Evolutionary conservation across 2,329 filamentous ascomycete genomes (phyloP).

Genomic region (Paradendryphiella salina): DNA sequence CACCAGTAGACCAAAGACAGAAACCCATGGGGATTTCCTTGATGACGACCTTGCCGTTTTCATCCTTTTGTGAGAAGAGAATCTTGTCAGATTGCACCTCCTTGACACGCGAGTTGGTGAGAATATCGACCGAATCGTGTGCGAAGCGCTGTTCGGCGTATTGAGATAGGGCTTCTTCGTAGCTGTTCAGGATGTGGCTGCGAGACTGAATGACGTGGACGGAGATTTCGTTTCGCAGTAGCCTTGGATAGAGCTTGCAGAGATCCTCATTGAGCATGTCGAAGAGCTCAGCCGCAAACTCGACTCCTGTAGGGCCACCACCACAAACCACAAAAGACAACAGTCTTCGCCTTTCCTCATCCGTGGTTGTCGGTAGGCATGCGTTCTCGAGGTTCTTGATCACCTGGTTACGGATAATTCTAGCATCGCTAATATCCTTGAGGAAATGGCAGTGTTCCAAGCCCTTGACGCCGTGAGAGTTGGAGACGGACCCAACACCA

Average conservation of each 20-base stretch:
- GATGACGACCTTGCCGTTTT: constrained; percentile 72
- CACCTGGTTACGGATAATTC: constrained; percentile 83
- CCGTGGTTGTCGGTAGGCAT: constrained; percentile 87
- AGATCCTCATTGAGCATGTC: constrained; percentile 97
- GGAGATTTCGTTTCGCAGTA: constrained; percentile 95
- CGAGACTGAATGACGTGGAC: constrained; percentile 96
- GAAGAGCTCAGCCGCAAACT: constrained; percentile 95
- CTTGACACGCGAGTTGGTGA: constrained; percentile 91
- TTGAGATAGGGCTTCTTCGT: constrained; percentile 89
- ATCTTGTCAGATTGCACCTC: constrained; percentile 85
- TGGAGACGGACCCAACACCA: constrained; percentile 88
- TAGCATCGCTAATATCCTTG: constrained; percentile 92
- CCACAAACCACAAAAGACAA: constrained; percentile 96
- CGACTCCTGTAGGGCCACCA: constrained; percentile 93
- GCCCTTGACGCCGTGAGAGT: constrained; percentile 93
- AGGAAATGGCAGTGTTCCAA: constrained; percentile 92
- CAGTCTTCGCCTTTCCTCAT: constrained; percentile 82
- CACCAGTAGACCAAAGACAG: constrained; percentile 96
- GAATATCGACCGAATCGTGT: constrained; percentile 86
- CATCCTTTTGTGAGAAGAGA: constrained; percentile 79
- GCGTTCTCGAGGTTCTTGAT: constrained; percentile 88
- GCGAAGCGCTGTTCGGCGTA: constrained; percentile 91
- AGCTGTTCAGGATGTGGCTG: constrained; percentile 95
- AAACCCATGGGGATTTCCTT: constrained; percentile 97
- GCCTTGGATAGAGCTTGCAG: constrained; percentile 71